Evolutionary conservation across 2,329 filamentous ascomycete genomes (phyloP), one percentile per base, ranked within the genome.

Genomic region (Fusarium avenaceum): DNA sequence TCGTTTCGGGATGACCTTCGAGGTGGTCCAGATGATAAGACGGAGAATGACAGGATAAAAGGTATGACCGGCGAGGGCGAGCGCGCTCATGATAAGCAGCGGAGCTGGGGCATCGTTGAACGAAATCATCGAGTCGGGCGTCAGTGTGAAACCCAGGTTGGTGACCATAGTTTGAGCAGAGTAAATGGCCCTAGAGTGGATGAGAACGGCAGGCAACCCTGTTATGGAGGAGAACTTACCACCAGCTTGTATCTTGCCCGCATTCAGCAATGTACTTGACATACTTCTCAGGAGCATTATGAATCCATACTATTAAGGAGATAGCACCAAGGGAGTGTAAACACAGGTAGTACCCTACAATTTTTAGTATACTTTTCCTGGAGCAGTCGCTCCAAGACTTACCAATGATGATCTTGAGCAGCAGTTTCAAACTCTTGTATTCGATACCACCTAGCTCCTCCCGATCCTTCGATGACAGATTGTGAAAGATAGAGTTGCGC

Each of bases 41-140:
- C 89, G 83, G 0, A 89, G 80, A 52, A 89, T 81, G 20, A 87
- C 77, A 0, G 88, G 88, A 58, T 88, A 90, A 46, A 81, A 81
- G 0, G 85, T 87, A 53, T 87, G 85, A 3, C 85, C 86, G 1
- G 83, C 82, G 8, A 86, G 80, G 4, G 84, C 84, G 3, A 86
- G 68, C 15, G 83, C 76, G 5, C 78, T 80, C 76, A 86, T 83
- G 48, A 85, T 74, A 53, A 86, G 70, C 57, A 87, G 77, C 4
- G 77, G 79, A 63, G 74, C 79, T 1, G 74, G 76, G 0, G 83
- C 82, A 40, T 81, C 80, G 46, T 78, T 79, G 67, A 86, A 86
- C 1, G 76, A 76, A 11, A 84, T 74, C 83, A 86, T 85, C 4
- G 84, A 86, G 53, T 86, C 83, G 0, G 86, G 84, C 0, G 86